Evolutionary conservation across 208 protist genomes (phyloP).

Genomic region (Angomonas desouzai): DNA sequence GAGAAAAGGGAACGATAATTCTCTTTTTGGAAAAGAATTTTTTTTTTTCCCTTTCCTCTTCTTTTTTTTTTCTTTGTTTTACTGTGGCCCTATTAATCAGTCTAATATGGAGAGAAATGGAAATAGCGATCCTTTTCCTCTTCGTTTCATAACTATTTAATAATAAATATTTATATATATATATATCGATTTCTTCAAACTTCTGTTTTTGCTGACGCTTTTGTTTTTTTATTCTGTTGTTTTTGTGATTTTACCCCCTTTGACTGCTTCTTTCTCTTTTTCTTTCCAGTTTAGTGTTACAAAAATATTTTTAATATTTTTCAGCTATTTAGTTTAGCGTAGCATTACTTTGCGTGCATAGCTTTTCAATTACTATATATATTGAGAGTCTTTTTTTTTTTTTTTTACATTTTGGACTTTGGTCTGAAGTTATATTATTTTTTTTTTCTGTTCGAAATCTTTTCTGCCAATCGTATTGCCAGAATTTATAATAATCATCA

Average conservation of each 20-base stretch:
- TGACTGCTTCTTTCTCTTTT: slow-evolving; percentile 10
- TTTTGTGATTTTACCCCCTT: slow-evolving; percentile 9
- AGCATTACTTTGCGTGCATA: slow-evolving; percentile 6
- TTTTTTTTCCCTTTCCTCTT: slow-evolving; percentile 14
- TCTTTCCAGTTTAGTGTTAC: slow-evolving; percentile 13
- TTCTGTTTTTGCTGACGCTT: too few relatives aligned
- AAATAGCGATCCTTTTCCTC: slow-evolving; percentile 6
- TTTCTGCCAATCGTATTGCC: background rate
- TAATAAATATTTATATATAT: slow-evolving; percentile 2
- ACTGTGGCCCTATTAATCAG: background rate
- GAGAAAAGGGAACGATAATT: background rate
- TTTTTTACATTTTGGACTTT: slow-evolving; percentile 1
- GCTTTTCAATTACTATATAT: slow-evolving; percentile 3
- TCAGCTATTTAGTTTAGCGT: background rate
- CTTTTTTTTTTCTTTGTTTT: slow-evolving; percentile 14
- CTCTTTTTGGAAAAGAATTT: background rate
- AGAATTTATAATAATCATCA: background rate
- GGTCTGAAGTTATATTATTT: slow-evolving; percentile 7
- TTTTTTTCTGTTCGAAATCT: slow-evolving; percentile 10
- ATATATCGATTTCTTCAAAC: background rate
- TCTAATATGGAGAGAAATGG: background rate
- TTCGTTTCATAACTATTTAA: slow-evolving; percentile 6
- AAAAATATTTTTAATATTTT: slow-evolving; percentile 10
- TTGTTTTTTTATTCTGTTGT: too few relatives aligned
- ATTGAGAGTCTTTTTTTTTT: slow-evolving; percentile 12